phyloP scores from a whole-genome alignment of 306 rosid species.

The Vigna nakashimae region DNA sequence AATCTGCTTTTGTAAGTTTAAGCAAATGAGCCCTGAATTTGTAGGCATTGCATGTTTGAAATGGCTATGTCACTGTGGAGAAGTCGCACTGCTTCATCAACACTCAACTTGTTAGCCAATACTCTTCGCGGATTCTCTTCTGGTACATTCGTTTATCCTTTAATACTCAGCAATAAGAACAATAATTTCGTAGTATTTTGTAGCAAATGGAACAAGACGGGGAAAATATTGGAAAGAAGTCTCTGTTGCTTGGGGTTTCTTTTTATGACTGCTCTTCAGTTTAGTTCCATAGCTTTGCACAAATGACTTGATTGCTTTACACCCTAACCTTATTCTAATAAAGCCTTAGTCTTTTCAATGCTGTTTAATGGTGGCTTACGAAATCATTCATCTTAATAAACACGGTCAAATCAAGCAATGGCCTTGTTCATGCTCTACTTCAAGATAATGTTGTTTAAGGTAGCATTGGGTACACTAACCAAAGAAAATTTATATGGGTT shows the following conservation, averaged over 20 bases:
- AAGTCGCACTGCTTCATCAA: slow-evolving; percentile 32
- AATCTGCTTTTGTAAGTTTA: neutral
- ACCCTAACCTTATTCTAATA: neutral
- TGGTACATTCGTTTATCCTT: slow-evolving; percentile 26
- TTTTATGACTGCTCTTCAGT: neutral
- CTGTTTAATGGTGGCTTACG: neutral
- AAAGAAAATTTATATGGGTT: neutral
- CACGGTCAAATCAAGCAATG: neutral
- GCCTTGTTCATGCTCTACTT: neutral
- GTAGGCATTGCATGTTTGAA: slow-evolving; percentile 10
- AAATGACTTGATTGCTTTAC: slow-evolving; percentile 6
- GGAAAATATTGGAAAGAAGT: neutral
- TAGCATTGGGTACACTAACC: neutral
- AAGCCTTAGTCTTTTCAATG: neutral
- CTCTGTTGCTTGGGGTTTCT: neutral
- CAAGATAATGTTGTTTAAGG: neutral
- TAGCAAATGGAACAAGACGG: neutral
- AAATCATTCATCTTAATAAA: neutral
- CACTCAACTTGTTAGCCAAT: slow-evolving; percentile 32
- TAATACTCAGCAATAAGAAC: neutral
- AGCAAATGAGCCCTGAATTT: neutral
- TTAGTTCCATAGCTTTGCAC: neutral
- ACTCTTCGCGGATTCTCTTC: slow-evolving; percentile 38
- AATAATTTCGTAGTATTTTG: neutral
- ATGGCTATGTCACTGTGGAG: slow-evolving; percentile 39